Conservation (phyloP, 2,329 filamentous ascomycete species). For the Coniosporium uncinatum region DNA sequence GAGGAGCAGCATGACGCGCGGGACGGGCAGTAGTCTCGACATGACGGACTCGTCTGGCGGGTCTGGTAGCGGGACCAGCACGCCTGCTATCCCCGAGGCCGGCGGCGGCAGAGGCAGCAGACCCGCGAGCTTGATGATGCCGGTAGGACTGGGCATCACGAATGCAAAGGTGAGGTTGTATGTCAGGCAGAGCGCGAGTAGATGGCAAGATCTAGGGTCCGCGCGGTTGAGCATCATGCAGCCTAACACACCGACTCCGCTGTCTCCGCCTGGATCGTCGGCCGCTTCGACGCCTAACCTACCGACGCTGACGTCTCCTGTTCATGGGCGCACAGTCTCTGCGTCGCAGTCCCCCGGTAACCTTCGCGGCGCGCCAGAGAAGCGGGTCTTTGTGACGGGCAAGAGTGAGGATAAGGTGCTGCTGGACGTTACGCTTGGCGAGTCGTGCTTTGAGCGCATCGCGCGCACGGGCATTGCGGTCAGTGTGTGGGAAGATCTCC, state of each 20-base stretch:
- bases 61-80: conserved; percentile 30
- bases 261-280: conserved; percentile 23
- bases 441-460: conserved; percentile 78
- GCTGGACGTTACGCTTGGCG: conserved; percentile 79
- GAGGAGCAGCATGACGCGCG: background rate
- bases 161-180: conserved; percentile 88
- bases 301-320: conserved; percentile 22
- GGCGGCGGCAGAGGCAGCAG: conserved; percentile 2
- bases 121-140: conserved; percentile 21
- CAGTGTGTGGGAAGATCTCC: conserved; percentile 71
- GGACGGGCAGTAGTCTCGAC: conserved; percentile 13
- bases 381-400: conserved; percentile 75
- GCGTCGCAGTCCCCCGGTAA: background rate
- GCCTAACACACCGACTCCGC: conserved; percentile 45
- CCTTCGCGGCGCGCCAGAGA: conserved; percentile 56
- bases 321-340: background rate
- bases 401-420: conserved; percentile 64
- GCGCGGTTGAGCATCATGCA: conserved; percentile 78
- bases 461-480: conserved; percentile 84
- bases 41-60: conserved; percentile 39
- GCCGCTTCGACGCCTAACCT: conserved; percentile 21
- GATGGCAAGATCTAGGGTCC: conserved; percentile 90
- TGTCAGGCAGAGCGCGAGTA: conserved; percentile 63
- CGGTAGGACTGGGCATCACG: conserved; percentile 63
- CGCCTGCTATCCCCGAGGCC: conserved; percentile 21